phyloP scores from a whole-genome alignment of 306 rosid genomes.

The Potentilla sterilis region DNA sequence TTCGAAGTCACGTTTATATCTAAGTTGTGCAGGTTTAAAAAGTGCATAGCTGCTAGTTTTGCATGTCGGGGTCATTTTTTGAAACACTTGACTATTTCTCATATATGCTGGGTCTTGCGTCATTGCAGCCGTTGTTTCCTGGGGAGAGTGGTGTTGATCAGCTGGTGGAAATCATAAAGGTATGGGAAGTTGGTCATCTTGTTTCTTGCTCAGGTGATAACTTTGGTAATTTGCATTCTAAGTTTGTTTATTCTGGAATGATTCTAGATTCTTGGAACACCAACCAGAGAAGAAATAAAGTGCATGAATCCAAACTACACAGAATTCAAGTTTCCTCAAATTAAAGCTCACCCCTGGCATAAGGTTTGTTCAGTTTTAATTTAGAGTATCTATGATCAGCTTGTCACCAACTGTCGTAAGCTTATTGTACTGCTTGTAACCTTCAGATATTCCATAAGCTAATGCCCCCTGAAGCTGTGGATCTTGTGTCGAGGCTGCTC shows the following conservation, averaged over 20 bases:
- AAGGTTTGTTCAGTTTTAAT: conserved; percentile 46
- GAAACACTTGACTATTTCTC: conserved; percentile 15
- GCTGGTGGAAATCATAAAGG: conserved; percentile 95
- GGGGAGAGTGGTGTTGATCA: conserved; percentile 99
- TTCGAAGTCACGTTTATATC: neutral
- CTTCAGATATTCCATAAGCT: conserved; percentile 75
- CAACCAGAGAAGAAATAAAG: conserved; percentile 91
- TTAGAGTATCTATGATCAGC: neutral
- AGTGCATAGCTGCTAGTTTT: neutral
- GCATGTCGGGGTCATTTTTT: neutral
- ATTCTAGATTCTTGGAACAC: conserved; percentile 75
- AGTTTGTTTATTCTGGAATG: conserved; percentile 15
- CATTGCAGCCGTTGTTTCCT: conserved; percentile 90
- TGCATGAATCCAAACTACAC: conserved; percentile 95
- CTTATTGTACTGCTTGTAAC: conserved; percentile 20
- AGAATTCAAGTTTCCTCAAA: conserved; percentile 90
- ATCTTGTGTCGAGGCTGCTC: conserved; percentile 88
- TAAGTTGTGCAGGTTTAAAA: neutral
- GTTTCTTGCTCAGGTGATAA: conserved; percentile 6
- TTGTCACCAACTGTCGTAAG: neutral
- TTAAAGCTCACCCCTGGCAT: conserved; percentile 97
- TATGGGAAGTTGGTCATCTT: conserved; percentile 12
- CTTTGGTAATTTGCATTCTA: conserved; percentile 27
- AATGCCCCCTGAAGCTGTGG: conserved; percentile 89
- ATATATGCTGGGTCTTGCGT: conserved; percentile 25